Base-by-base conservation (phyloP, 2,329 filamentous ascomycete genomes). In the Botrytis deweyae region DNA sequence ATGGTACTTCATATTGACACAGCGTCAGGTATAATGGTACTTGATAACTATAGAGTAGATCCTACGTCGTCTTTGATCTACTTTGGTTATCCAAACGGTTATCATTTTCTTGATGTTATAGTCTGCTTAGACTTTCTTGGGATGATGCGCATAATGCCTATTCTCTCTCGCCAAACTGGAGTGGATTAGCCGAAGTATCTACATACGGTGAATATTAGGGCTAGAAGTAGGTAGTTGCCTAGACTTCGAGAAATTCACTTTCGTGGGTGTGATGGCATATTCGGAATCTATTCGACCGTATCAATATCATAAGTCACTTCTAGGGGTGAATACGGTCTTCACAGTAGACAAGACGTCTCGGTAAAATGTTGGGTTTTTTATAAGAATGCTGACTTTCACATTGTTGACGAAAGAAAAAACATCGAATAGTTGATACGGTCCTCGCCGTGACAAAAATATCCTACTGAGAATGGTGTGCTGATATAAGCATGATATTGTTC, bases 1-100 rank as follows among this genome's bases (percentile, higher is more conserved):
- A 25, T 4, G 44, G 7, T 49, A 49, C 9, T 49, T 49, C 44
- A 4, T 49, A 22, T 9, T 25, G 25, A 49, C 46, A 49, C 20
- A 25, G 20, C 20, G 46, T 4, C 20, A 49, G 20, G 9, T 25
- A 55, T 16, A n/a, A 16, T 0, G 12, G 9, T 2, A 16, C 7
- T 55, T 1, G 49, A 7, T 3, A 16, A 5, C 12, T 3, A 6
- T 5, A n/a, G 25, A n/a, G 2, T 1, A 6, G 10, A 25, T 7
- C 3, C 2, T 16, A n/a, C 5, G 25, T n/a, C 25, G 12, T n/a
- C 12, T n/a, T n/a, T 7, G 0, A 55, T 55, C 12, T n/a, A n/a
- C 1, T n/a, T 52, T 3, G 5, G 12, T 52, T 52, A n/a, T 52
- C 14, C 25, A n/a, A n/a, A 2, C 49, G 10, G 25, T n/a, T 52